Conservation (phyloP, 1,284 basidiomycete genomes). For the Moniliella sp. region DNA sequence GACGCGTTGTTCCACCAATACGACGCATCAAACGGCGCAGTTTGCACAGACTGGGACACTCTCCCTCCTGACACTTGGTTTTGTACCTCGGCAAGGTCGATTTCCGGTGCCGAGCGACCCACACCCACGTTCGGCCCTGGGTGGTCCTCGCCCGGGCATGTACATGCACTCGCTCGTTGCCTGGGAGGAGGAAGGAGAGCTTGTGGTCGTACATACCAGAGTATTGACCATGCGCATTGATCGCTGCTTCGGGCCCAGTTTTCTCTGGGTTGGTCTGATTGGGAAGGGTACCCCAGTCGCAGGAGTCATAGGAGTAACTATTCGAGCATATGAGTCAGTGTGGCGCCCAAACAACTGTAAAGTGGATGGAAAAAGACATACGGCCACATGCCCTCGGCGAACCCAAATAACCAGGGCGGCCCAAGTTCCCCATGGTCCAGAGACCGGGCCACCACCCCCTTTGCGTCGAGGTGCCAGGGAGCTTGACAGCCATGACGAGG, state of each 20-base stretch:
- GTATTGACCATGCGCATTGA: no score
- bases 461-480: slow-evolving; percentile 16
- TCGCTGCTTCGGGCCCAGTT: slow-evolving; percentile 11
- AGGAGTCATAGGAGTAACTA: slow-evolving; percentile 31
- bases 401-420: slow-evolving; percentile 15
- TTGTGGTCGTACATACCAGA: slow-evolving; percentile 4
- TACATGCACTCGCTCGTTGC: slow-evolving; percentile 24
- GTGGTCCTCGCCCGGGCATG: slow-evolving; percentile 20
- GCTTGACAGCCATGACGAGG: slow-evolving; percentile 16
- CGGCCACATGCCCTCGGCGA: slow-evolving; percentile 29
- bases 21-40: slow-evolving; percentile 20
- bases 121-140: slow-evolving; percentile 23
- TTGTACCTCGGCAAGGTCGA: slow-evolving; percentile 36
- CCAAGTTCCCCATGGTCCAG: slow-evolving; percentile 7
- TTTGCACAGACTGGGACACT: slow-evolving; percentile 30
- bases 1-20: slow-evolving; percentile 6
- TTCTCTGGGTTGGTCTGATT: slow-evolving; percentile 17
- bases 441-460: slow-evolving; percentile 37
- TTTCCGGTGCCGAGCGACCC: slow-evolving; percentile 28
- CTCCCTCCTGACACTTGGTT: slow-evolving; percentile 37
- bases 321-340: no score
- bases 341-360: no score
- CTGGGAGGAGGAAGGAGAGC: slow-evolving; percentile 14
- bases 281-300: slow-evolving; percentile 23
- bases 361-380: no score